Evolutionary conservation across 2,329 filamentous ascomycete species (phyloP), one percentile per base, ranked within the genome.

Genomic region (Leptographium galeiforme): DNA sequence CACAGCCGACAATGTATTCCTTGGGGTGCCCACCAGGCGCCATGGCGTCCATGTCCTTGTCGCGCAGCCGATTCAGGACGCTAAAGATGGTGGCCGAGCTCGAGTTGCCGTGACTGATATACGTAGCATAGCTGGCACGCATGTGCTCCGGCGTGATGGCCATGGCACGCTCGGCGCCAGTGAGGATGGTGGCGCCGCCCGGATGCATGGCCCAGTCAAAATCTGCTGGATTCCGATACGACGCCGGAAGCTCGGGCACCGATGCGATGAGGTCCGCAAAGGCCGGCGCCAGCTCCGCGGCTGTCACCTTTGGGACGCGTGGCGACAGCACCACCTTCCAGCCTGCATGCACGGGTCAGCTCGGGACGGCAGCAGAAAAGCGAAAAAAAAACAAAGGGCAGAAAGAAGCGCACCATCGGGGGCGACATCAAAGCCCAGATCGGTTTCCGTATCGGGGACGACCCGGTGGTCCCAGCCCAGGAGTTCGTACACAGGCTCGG

Each of bases 151-250:
- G 67, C 0, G 71, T 72, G 48, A 87, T 74, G 7, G 67, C 63
- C 70, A 87, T 72, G 1, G 70, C 71, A 44, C 69, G 69, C 63
- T 85, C 78, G 0, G 83, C 79, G 0, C 81, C 81, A 0, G 79
- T 73, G 2, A 87, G 68, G 44, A 87, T 84, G 1, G 81, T 80
- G 0, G 79, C 72, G 18, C 84, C 84, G 6, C 84, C 84, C 0
- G 84, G 84, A 59, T 87, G 84, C 62, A 87, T 75, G 1, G 82
- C 84, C 84, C 84, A 87, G 68, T 87, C 84, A 58, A 85, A 85
- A 55, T 84, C 77, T 0, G 70, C 63, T 0, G 82, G 70, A 0
- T 63, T 58, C n/a, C 64, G 61, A 59, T 75, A 75, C 8, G 64
- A 60, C 6, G 63, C 61, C 1, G 77, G 75, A 3, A 80, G 64